Evolutionary conservation across 2,329 filamentous ascomycete species (phyloP).

Genomic region (Microascus cirrosus): DNA sequence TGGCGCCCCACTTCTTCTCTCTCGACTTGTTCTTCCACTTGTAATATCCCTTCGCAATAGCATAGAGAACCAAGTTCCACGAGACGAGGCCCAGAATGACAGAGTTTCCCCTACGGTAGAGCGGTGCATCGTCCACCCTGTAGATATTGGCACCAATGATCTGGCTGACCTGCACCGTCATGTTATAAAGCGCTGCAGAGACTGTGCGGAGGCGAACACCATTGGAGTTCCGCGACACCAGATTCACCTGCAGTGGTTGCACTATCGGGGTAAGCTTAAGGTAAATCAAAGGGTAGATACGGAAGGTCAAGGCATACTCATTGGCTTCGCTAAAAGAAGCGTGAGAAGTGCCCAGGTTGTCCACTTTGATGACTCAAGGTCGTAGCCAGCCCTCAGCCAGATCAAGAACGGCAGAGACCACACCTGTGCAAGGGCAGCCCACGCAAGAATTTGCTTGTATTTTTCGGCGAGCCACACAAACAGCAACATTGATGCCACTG

Average conservation of each 20-base stretch:
- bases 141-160: slow-evolving; percentile 36
- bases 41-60: slow-evolving; percentile 42
- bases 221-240: slow-evolving; percentile 46
- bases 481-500: slow-evolving; percentile 26
- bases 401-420: slow-evolving; percentile 44
- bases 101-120: slow-evolving; percentile 32
- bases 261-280: slow-evolving; percentile 9
- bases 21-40: slow-evolving; percentile 31
- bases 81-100: slow-evolving; percentile 31
- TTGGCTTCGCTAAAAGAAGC: slow-evolving; percentile 20
- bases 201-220: slow-evolving; percentile 47
- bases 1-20: slow-evolving; percentile 31
- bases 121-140: slow-evolving; percentile 30
- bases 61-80: slow-evolving; percentile 36
- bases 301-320: slow-evolving; percentile 10
- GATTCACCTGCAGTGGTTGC: slow-evolving; percentile 44
- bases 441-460: slow-evolving; percentile 26
- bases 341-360: slow-evolving; percentile 21
- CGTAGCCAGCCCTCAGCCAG: slow-evolving; percentile 24
- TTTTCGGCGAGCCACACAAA: slow-evolving; percentile 34
- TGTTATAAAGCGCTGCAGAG: slow-evolving; percentile 45
- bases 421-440: slow-evolving; percentile 31
- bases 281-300: slow-evolving; percentile 3
- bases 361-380: slow-evolving; percentile 16
- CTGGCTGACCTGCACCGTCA: slow-evolving; percentile 20